These are phyloP conservation scores for Colletotrichum cordylinicola DNA, from an alignment of 2,329 filamentous ascomycete species.

Conservation along the genomic window DNA sequence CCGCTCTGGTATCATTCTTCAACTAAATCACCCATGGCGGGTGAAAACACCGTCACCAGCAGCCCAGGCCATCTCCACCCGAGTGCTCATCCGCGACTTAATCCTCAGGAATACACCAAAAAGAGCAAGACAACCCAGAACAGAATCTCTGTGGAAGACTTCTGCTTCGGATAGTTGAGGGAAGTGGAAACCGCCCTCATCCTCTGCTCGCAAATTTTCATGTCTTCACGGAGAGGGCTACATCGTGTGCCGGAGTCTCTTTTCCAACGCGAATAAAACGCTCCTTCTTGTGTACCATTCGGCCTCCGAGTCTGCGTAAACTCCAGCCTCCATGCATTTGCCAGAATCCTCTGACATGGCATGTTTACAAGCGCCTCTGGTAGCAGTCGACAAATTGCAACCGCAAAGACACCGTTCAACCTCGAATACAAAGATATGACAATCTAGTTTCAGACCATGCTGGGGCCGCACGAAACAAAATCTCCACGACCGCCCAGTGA, in stretches of 20 bases:
- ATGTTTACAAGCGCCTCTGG: too few relatives aligned
- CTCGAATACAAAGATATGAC: too few relatives aligned
- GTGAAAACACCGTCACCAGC: background rate
- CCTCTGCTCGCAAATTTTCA: background rate
- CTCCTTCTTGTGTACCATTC: too few relatives aligned
- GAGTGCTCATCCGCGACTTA: background rate
- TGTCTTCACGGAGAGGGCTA: background rate
- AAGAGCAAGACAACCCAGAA: background rate
- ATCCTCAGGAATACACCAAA: background rate
- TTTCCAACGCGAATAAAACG: background rate
- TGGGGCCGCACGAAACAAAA: too few relatives aligned
- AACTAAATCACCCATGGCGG: fast-evolving
- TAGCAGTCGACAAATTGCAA: too few relatives aligned
- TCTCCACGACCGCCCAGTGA: too few relatives aligned
- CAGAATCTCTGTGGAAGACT: background rate
- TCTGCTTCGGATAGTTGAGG: background rate
- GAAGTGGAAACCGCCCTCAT: background rate
- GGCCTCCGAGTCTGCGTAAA: too few relatives aligned
- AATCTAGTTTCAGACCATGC: too few relatives aligned
- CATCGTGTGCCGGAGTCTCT: background rate
- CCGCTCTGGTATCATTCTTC: background rate
- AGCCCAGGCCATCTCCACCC: background rate
- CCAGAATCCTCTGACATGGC: too few relatives aligned
- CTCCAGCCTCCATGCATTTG: too few relatives aligned
- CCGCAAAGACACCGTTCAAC: too few relatives aligned